Percentiles rank a stretch among this genome's conserved stretches.
Evolutionary conservation across 2,329 filamentous ascomycete species (phyloP).

Genomic region (Aspergillus neotritici): DNA sequence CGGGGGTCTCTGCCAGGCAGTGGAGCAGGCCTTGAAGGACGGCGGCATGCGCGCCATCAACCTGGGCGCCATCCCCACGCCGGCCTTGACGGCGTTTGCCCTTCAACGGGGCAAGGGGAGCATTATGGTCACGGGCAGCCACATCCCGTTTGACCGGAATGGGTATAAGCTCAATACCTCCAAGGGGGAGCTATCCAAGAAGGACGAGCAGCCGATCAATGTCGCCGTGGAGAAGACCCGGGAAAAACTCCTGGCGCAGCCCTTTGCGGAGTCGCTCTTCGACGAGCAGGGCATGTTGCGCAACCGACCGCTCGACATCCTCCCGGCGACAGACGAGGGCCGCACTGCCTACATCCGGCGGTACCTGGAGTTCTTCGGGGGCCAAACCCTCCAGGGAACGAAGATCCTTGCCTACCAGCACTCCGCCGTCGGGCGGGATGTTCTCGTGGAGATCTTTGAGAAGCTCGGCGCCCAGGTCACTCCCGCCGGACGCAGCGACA

Average conservation of each 20-base stretch:
- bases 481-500: slow-evolving; percentile 28
- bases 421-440: slow-evolving; percentile 30
- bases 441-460: slow-evolving; percentile 27
- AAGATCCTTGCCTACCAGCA: slow-evolving; percentile 30
- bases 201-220: slow-evolving; percentile 29
- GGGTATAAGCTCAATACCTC: slow-evolving; percentile 33
- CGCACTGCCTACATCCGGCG: slow-evolving; percentile 24
- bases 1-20: slow-evolving; percentile 27
- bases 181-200: slow-evolving; percentile 29
- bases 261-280: slow-evolving; percentile 24
- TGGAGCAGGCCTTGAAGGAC: slow-evolving; percentile 26
- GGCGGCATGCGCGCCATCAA: slow-evolving; percentile 26
- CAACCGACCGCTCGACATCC: slow-evolving; percentile 10
- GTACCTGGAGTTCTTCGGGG: slow-evolving; percentile 28
- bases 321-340: slow-evolving; percentile 15
- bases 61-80: slow-evolving; percentile 29
- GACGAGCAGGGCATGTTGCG: slow-evolving; percentile 25
- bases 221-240: slow-evolving; percentile 21
- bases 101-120: slow-evolving; percentile 26
- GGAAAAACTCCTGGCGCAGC: slow-evolving; percentile 21
- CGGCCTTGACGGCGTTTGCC: slow-evolving; percentile 26
- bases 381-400: slow-evolving; percentile 22
- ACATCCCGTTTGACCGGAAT: slow-evolving; percentile 33
- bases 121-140: slow-evolving; percentile 34
- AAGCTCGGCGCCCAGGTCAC: slow-evolving; percentile 25